phyloP scores from a whole-genome alignment of 1,284 basidiomycete species.

The Ganoderma sinense region DNA sequence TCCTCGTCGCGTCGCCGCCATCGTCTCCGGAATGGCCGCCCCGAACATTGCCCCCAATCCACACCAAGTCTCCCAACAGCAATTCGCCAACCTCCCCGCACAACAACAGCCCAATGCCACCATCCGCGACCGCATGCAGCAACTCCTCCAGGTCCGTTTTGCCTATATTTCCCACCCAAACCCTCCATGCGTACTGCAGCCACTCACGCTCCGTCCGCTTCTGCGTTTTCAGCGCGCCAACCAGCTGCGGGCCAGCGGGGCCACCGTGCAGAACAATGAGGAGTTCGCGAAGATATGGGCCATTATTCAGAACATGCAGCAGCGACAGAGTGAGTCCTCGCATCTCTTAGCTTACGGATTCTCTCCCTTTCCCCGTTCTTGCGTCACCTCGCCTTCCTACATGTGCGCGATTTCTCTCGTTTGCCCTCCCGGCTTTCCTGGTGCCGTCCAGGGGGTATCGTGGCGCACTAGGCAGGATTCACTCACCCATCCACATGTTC shows the following conservation, averaged over 20 bases:
- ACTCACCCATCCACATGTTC: background rate
- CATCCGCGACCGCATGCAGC: constrained; percentile 36
- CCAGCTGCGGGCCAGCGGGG: constrained; percentile 40
- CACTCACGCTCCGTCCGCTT: constrained; percentile 4
- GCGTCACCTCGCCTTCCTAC: background rate
- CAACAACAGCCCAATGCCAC: constrained; percentile 31
- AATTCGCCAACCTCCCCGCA: constrained; percentile 27
- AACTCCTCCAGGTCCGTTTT: constrained; percentile 37
- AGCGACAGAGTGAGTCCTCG: constrained; percentile 34
- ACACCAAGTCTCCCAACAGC: constrained; percentile 29
- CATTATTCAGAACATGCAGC: constrained; percentile 39
- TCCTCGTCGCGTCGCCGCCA: constrained; percentile 32
- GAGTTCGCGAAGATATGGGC: constrained; percentile 45
- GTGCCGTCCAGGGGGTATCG: background rate
- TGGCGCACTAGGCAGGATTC: background rate
- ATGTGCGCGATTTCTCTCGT: background rate
- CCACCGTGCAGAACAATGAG: constrained; percentile 43
- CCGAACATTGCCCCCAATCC: constrained; percentile 37
- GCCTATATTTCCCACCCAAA: background rate
- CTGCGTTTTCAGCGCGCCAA: constrained; percentile 42
- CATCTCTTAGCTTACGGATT: background rate
- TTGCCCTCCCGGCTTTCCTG: too few species aligned
- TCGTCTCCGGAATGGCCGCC: constrained; percentile 37
- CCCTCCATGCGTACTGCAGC: background rate
- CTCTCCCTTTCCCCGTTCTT: background rate